A percentile compares a stretch with the other conserved stretches of the same genome.
phyloP scores from a whole-genome alignment of 2,329 filamentous ascomycete species.

The Colletotrichum eleusines region DNA sequence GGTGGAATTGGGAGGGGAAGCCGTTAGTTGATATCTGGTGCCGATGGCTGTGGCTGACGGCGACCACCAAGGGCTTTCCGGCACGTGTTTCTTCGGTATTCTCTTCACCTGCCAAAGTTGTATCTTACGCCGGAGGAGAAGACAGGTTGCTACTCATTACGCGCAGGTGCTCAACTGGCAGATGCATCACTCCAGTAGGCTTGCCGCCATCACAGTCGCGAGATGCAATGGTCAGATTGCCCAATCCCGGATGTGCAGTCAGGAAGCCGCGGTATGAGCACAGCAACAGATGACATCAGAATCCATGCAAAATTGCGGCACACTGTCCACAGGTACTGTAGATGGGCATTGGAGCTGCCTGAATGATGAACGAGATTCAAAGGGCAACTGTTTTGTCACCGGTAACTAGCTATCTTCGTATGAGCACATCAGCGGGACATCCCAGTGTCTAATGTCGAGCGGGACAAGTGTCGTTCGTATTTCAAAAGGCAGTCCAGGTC shows the following conservation, averaged over 20 bases:
- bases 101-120: background rate
- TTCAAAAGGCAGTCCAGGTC: too few relatives aligned
- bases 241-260: background rate
- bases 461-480: background rate
- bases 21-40: background rate
- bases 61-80: background rate
- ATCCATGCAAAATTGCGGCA: background rate
- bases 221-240: background rate
- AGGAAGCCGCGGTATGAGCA: background rate
- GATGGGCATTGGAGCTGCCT: background rate
- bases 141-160: background rate
- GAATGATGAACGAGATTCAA: background rate
- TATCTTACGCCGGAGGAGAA: background rate
- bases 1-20: background rate
- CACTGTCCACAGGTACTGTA: background rate
- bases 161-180: background rate
- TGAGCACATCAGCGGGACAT: background rate
- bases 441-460: background rate
- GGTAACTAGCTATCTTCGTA: constrained; percentile 10
- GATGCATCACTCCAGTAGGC: background rate
- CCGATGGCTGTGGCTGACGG: background rate
- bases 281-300: background rate
- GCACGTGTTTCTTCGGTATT: background rate
- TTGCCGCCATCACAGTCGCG: too few relatives aligned
- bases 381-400: background rate